Conservation (phyloP, 306 rosid genomes). For the Adenanthera pavonina region DNA sequence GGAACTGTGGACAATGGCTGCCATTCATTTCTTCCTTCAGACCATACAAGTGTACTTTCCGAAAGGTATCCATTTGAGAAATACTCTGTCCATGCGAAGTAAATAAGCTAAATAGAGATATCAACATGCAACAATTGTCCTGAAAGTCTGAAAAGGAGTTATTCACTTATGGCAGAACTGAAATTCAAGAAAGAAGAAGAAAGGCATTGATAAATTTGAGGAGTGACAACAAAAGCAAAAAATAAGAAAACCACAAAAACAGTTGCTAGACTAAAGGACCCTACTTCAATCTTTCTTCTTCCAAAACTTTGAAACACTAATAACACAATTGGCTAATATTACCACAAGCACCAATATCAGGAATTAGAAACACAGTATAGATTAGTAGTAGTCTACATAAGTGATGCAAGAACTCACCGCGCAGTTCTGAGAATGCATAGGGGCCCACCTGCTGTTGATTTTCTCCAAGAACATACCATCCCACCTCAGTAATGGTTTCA, state of each 20-base stretch:
- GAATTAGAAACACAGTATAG: neutral
- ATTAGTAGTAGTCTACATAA: neutral
- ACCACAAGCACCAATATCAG: neutral
- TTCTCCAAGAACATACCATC: slow-evolving; percentile 88
- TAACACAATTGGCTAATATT: neutral
- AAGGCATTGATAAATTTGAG: slow-evolving; percentile 15
- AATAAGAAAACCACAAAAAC: neutral
- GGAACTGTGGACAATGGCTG: slow-evolving; percentile 79
- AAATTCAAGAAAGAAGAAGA: slow-evolving; percentile 48
- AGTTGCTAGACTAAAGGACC: slow-evolving; percentile 8
- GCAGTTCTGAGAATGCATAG: slow-evolving; percentile 76
- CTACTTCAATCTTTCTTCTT: slow-evolving; percentile 29
- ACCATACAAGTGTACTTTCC: slow-evolving; percentile 72
- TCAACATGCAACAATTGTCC: slow-evolving; percentile 50
- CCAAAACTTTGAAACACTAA: slow-evolving; percentile 11
- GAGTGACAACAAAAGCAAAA: slow-evolving; percentile 23
- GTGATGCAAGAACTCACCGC: slow-evolving; percentile 61
- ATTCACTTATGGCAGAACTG: slow-evolving; percentile 55
- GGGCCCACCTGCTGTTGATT: slow-evolving; percentile 88
- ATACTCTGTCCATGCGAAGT: slow-evolving; percentile 79
- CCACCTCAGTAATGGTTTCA: slow-evolving; percentile 49
- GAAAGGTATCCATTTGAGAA: slow-evolving; percentile 74
- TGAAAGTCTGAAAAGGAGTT: slow-evolving; percentile 56
- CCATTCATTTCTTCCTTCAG: slow-evolving; percentile 91
- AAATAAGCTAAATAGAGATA: slow-evolving; percentile 56